Evolutionary conservation across 2,329 filamentous ascomycete genomes (phyloP), one percentile per base, ranked within the genome.

Genomic region (Geosmithia putterillii): DNA sequence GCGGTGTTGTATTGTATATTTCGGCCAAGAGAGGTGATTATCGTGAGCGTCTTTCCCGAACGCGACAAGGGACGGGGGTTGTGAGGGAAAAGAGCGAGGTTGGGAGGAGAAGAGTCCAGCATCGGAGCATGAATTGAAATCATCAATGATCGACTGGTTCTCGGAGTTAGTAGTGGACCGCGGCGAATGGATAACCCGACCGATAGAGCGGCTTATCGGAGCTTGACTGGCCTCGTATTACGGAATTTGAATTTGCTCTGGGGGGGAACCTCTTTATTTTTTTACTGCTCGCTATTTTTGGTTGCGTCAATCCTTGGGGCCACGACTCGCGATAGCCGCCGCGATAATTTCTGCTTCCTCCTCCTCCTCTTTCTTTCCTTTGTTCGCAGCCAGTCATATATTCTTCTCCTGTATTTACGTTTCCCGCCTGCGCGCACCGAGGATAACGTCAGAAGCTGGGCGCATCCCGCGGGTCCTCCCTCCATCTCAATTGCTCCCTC

Each of bases 171-270:
- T 23, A 37, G 47, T 51, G 52, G 54, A 54, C 49, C 44, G 40
- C 55, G 59, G 57, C 50, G 49, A 57, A 62, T 61, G 54, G 45
- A 63, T 61, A 59, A 55, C 50, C 54, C 54, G 53, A 43, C 44
- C 50, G 56, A 59, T 56, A 57, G 52, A 43, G 36, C 43, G 44
- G 47, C 47, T 51, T 55, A 52, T 55, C 52, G 42, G 50, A 32
- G 28, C 28, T 32, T 8, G 22, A 28, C 3, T 17, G 17, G 4
- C 12, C 17, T n/a, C n/a, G n/a, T n/a, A n/a, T n/a, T n/a, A n/a
- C n/a, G n/a, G n/a, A n/a, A n/a, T n/a, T n/a, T n/a, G n/a, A n/a
- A n/a, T n/a, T n/a, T n/a, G n/a, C n/a, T n/a, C n/a, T n/a, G n/a
- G n/a, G n/a, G n/a, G n/a, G n/a, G n/a, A n/a, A n/a, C n/a, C n/a